Base-by-base conservation (phyloP, 192 early-diverging fungal species). In the Backusella westeae region DNA sequence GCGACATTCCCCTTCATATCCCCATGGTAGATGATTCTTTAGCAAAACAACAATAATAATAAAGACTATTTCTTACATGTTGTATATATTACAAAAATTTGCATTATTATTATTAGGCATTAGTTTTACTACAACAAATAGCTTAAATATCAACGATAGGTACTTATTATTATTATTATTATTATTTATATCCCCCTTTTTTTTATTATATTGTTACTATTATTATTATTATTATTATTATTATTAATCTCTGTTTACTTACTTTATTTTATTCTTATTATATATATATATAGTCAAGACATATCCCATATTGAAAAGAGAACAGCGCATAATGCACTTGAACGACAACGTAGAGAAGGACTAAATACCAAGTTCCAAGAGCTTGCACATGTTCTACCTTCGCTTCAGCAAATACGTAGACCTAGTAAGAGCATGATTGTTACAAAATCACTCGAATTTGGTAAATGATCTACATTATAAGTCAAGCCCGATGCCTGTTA, bases 351-450 rank as follows among this genome's bases (percentile, higher is more conserved):
- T 70, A 88, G 94, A 35, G 94, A 95, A 83, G 89, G 87, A 6
- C 87, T 95, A 42, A 95, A 95, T 82, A 86, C 82, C 7, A 90
- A 92, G 78, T 95, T 94, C 81, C 93, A 93, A 78, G 91, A 95
- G 29, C 83, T 95, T 35, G 94, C 94, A 19, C 89, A 91, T 76
- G 89, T 90, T 29, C 80, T 95, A 21, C 94, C 93, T 41, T 83
- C 90, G 21, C 86, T 94, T 26, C 83, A 84, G 46, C 85, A 89
- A 59, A 90, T 93, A 63, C 85, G 92, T 59, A 88, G 94, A 74
- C 94, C 94, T 35, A 91, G 90, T 72, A 95, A 95, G 75, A 90
- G 90, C 36, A 90, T 90, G 72, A 95, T 95, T 72, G 93, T 95
- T 23, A 82, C 89, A 49, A 92, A 93, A 79, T 94, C 93, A 12